Percentiles rank a stretch among this genome's conserved stretches.
These are phyloP conservation scores for Camellia oleifera DNA, from an alignment of 179 eudicot genomes.

Conservation along the genomic window DNA sequence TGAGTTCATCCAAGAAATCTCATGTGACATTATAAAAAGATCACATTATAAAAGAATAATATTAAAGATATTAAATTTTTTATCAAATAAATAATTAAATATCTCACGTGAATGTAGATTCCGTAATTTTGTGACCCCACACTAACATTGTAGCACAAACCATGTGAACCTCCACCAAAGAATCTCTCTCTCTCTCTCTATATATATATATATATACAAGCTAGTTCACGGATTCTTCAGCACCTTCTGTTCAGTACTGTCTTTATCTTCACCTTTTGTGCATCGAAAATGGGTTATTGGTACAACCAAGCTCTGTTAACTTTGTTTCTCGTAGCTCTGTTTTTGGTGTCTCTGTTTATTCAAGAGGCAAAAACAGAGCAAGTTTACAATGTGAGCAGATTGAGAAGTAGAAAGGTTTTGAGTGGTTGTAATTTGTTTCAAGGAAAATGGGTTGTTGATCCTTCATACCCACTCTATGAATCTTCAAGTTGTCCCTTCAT, in stretches of 20 bases:
- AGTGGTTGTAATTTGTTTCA: slow-evolving; percentile 51
- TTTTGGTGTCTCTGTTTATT: slow-evolving; percentile 3
- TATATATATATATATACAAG: too few species aligned
- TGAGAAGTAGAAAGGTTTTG: slow-evolving; percentile 14
- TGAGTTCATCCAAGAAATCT: too few species aligned
- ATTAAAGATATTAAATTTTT: too few species aligned
- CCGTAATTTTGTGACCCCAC: too few species aligned
- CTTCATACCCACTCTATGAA: slow-evolving; percentile 63
- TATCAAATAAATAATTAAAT: too few species aligned
- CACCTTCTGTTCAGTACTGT: neutral
- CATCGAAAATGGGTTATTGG: slow-evolving; percentile 21
- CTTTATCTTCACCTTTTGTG: slow-evolving; percentile 6
- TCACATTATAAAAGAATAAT: too few species aligned
- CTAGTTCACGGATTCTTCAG: too few species aligned
- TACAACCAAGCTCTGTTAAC: neutral
- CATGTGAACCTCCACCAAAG: too few species aligned
- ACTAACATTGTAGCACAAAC: too few species aligned
- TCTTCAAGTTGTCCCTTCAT: slow-evolving; percentile 62
- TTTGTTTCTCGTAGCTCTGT: slow-evolving; percentile 16
- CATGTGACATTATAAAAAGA: too few species aligned
- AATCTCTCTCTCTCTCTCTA: too few species aligned
- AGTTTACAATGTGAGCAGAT: neutral
- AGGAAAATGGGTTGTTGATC: slow-evolving; percentile 71
- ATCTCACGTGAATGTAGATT: too few species aligned
- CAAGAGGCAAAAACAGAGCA: slow-evolving; percentile 2